These are phyloP conservation scores for Fusarium anthophilum DNA, from an alignment of 2,329 filamentous ascomycete species.

Conservation along the genomic window DNA sequence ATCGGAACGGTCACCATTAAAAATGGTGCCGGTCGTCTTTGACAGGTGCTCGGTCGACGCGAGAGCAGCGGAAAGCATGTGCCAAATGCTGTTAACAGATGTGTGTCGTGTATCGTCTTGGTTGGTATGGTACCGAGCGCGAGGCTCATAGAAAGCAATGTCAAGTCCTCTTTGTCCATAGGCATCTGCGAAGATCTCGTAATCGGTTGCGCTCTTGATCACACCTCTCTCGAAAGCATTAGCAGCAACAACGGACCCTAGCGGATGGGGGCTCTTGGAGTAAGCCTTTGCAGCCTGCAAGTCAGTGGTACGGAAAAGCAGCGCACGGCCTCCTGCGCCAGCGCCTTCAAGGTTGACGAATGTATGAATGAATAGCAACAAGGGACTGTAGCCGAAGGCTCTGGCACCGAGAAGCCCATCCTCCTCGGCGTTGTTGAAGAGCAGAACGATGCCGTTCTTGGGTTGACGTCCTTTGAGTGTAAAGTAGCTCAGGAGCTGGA, in stretches of 20 bases:
- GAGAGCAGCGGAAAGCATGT: conserved; percentile 90
- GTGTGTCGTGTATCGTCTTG: conserved; percentile 87
- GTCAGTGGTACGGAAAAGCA: conserved; percentile 88
- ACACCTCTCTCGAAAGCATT: conserved; percentile 85
- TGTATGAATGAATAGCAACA: conserved; percentile 82
- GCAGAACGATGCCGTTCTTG: conserved; percentile 79
- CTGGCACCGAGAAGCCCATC: conserved; percentile 89
- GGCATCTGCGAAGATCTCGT: conserved; percentile 79
- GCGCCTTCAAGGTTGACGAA: conserved; percentile 97
- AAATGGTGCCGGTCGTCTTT: conserved; percentile 71
- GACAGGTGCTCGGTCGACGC: conserved; percentile 78
- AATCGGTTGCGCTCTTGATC: conserved; percentile 89
- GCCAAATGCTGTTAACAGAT: conserved; percentile 78
- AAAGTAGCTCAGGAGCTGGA: conserved; percentile 90
- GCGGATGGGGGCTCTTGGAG: conserved; percentile 75
- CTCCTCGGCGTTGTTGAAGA: conserved; percentile 97
- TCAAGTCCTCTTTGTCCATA: conserved; percentile 89
- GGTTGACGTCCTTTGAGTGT: conserved; percentile 76
- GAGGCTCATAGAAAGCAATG: conserved; percentile 88
- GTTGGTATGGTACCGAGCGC: conserved; percentile 88
- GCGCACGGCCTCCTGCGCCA: conserved; percentile 87
- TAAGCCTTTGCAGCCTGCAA: conserved; percentile 86
- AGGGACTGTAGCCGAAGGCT: conserved; percentile 83
- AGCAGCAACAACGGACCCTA: conserved; percentile 81
- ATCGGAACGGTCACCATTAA: conserved; percentile 67